These are phyloP conservation scores for Maudiozyma turicensis DNA, from an alignment of 805 yeast species.

Conservation along the genomic window DNA sequence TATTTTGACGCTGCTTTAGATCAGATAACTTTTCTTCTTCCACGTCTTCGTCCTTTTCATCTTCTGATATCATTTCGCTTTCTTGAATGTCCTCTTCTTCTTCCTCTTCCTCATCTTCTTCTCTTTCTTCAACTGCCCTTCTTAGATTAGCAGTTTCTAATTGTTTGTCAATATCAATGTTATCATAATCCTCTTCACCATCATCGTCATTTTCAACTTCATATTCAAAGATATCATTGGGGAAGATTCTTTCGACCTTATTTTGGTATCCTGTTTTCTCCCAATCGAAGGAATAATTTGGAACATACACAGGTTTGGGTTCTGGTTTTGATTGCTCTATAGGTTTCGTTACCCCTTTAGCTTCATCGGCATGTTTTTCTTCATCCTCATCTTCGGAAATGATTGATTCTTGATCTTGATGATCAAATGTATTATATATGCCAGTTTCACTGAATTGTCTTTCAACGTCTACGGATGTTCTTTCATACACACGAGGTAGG, in stretches of 20 bases:
- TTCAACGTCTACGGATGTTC: background rate
- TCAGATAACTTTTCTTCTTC: background rate
- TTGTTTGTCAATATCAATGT: background rate
- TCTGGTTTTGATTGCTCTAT: background rate
- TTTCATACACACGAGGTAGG: background rate
- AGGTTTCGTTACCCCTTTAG: background rate
- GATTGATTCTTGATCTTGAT: background rate
- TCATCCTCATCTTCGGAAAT: background rate
- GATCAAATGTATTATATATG: background rate
- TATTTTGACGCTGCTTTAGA: background rate
- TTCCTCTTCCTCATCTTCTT: background rate
- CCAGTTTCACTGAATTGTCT: background rate
- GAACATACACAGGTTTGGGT: slow-evolving; percentile 1
- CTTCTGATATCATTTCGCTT: background rate
- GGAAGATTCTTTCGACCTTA: slow-evolving; percentile 14
- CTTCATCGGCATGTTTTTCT: background rate
- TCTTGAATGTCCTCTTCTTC: background rate
- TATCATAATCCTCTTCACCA: background rate
- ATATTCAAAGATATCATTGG: slow-evolving; percentile 12
- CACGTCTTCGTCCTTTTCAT: background rate
- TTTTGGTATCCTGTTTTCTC: slow-evolving; percentile 11
- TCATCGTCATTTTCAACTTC: slow-evolving; percentile 27
- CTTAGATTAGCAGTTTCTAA: background rate
- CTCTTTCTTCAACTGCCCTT: background rate
- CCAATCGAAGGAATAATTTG: slow-evolving; percentile 16